Conservation (phyloP, 331 rosid species). For the Telfairia occidentalis region DNA sequence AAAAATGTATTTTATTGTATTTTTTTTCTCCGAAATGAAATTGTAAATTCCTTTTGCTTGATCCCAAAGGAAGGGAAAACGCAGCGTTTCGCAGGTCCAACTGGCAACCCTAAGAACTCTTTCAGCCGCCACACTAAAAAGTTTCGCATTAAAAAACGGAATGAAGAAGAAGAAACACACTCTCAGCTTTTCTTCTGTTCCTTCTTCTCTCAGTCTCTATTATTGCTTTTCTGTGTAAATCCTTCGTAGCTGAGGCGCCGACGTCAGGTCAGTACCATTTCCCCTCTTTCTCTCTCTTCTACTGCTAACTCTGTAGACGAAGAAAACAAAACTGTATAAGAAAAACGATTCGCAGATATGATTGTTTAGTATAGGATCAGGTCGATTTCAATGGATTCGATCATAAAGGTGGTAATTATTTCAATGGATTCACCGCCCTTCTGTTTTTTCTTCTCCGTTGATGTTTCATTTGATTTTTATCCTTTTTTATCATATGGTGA, state of each 20-base stretch:
- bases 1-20: too few relatives aligned
- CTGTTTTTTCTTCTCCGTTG: too few relatives aligned
- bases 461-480: background rate
- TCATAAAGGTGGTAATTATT: too few relatives aligned
- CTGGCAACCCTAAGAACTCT: background rate
- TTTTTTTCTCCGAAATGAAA: too few relatives aligned
- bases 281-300: background rate
- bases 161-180: too few relatives aligned
- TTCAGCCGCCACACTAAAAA: background rate
- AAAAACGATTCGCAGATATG: too few relatives aligned
- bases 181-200: background rate
- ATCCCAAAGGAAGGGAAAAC: background rate
- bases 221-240: background rate
- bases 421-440: background rate
- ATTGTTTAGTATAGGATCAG: too few relatives aligned
- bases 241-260: background rate
- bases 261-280: background rate
- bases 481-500: background rate
- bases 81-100: background rate
- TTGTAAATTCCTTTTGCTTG: background rate
- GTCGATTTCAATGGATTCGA: too few relatives aligned
- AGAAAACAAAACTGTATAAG: too few relatives aligned
- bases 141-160: background rate
- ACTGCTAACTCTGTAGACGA: too few relatives aligned
- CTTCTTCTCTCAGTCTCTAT: background rate